phyloP scores from a whole-genome alignment of 176 grass and related monocot genomes.

The Carex cristatella region DNA sequence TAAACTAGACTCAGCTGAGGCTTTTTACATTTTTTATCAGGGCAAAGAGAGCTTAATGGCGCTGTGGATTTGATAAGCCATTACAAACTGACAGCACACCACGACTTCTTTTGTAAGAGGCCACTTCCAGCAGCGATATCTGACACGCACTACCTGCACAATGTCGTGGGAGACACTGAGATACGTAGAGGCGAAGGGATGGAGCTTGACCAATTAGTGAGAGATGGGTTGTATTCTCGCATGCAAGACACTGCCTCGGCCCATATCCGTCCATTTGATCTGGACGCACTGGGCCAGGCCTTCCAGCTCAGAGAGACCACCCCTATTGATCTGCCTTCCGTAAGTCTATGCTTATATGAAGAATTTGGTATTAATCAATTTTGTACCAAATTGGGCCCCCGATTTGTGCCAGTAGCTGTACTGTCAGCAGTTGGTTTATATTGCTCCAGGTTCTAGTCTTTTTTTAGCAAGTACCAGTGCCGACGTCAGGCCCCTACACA shows the following conservation, averaged over 20 bases:
- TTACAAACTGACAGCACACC: slow-evolving; percentile 67
- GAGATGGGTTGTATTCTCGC: slow-evolving; percentile 46
- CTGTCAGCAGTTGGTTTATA: background rate
- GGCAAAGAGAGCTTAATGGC: slow-evolving; percentile 81
- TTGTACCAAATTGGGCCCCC: background rate
- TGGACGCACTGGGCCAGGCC: slow-evolving; percentile 67
- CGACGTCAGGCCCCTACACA: background rate
- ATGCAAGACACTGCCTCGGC: slow-evolving; percentile 46
- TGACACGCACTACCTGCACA: slow-evolving; percentile 93
- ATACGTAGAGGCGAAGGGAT: slow-evolving; percentile 96
- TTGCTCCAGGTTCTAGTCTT: background rate
- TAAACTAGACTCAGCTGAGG: background rate
- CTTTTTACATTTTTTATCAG: slow-evolving; percentile 33
- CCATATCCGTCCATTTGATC: slow-evolving; percentile 67
- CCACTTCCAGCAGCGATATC: slow-evolving; percentile 68
- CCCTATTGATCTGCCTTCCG: slow-evolving; percentile 77
- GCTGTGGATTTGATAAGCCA: slow-evolving; percentile 86
- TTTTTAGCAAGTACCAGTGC: background rate
- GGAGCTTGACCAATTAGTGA: slow-evolving; percentile 88
- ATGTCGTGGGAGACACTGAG: slow-evolving; percentile 84
- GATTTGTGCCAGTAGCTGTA: background rate
- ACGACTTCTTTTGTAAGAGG: slow-evolving; percentile 97
- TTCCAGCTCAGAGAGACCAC: slow-evolving; percentile 87
- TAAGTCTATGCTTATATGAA: slow-evolving; percentile 37
- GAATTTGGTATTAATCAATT: background rate